phyloP scores from a whole-genome alignment of 1,284 basidiomycete genomes.

The Boletus albobrunnescens region DNA sequence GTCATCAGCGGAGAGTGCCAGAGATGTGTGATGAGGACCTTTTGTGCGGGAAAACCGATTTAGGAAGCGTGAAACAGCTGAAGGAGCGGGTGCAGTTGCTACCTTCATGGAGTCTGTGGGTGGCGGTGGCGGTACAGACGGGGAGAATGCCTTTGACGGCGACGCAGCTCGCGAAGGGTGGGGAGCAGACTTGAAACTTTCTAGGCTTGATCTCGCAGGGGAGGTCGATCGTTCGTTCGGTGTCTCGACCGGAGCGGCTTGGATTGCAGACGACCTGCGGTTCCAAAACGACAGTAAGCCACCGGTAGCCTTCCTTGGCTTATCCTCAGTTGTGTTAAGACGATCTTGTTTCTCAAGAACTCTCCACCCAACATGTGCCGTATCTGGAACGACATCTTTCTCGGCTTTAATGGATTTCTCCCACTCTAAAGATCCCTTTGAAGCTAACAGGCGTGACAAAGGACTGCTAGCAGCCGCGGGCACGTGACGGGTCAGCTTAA shows the following conservation, averaged over 20 bases:
- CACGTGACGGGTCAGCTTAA: constrained; percentile 59
- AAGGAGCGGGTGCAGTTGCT: constrained; percentile 37
- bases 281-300: constrained; percentile 70
- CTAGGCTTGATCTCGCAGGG: constrained; percentile 35
- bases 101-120: constrained; percentile 18
- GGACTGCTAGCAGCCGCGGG: constrained; percentile 54
- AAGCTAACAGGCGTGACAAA: constrained; percentile 57
- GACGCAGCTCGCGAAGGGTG: constrained; percentile 20
- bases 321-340: constrained; percentile 27
- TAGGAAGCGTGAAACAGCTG: constrained; percentile 69
- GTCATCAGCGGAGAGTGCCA: constrained; percentile 67
- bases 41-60: constrained; percentile 59
- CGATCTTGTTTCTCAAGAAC: constrained; percentile 45
- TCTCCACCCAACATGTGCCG: constrained; percentile 62
- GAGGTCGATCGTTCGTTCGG: constrained; percentile 27
- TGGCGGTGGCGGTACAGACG: constrained; percentile 6
- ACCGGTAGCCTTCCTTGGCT: constrained; percentile 46
- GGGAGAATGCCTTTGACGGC: constrained; percentile 21
- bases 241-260: constrained; percentile 11
- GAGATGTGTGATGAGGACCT: constrained; percentile 42
- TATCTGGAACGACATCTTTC: constrained; percentile 46
- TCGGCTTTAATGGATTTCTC: constrained; percentile 58
- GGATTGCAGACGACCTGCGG: constrained; percentile 37
- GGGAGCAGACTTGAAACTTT: constrained; percentile 24
- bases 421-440: constrained; percentile 71